A percentile compares a stretch with the other conserved stretches of the same genome.
These are phyloP conservation scores for Cryptococcus neoformans DNA, from an alignment of 1,284 basidiomycete genomes.

Conservation along the genomic window DNA sequence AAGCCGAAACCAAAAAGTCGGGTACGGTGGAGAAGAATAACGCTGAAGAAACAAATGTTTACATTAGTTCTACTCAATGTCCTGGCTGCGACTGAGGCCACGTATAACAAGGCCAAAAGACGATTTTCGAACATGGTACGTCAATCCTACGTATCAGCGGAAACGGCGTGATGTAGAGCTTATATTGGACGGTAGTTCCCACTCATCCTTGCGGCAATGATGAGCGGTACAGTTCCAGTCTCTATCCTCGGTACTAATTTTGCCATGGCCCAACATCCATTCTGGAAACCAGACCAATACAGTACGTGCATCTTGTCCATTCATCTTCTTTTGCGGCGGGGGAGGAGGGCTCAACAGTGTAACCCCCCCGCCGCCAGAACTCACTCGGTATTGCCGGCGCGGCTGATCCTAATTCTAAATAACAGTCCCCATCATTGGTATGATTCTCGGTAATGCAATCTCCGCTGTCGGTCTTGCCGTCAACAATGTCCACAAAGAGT, in stretches of 20 bases:
- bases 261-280: slow-evolving; percentile 70
- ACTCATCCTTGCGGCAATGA: slow-evolving; percentile 64
- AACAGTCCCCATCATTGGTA: slow-evolving; percentile 77
- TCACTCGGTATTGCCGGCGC: neutral
- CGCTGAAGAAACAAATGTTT: neutral
- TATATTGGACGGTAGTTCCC: slow-evolving; percentile 57
- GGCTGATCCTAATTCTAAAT: neutral
- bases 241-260: slow-evolving; percentile 71
- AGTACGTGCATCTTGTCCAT: slow-evolving; percentile 52
- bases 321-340: no score
- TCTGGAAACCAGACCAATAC: slow-evolving; percentile 77
- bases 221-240: slow-evolving; percentile 72
- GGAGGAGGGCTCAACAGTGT: no score
- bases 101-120: slow-evolving; percentile 69
- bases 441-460: slow-evolving; percentile 78
- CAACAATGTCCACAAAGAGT: slow-evolving; percentile 49
- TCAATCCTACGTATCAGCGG: neutral
- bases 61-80: slow-evolving; percentile 62
- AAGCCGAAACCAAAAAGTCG: no score
- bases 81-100: slow-evolving; percentile 59
- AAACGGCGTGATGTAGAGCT: neutral
- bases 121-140: slow-evolving; percentile 70
- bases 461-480: slow-evolving; percentile 67
- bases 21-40: neutral
- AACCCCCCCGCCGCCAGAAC: no score